phyloP scores from a whole-genome alignment of 2,329 filamentous ascomycete species.

The Arthrocladium fulminans region DNA sequence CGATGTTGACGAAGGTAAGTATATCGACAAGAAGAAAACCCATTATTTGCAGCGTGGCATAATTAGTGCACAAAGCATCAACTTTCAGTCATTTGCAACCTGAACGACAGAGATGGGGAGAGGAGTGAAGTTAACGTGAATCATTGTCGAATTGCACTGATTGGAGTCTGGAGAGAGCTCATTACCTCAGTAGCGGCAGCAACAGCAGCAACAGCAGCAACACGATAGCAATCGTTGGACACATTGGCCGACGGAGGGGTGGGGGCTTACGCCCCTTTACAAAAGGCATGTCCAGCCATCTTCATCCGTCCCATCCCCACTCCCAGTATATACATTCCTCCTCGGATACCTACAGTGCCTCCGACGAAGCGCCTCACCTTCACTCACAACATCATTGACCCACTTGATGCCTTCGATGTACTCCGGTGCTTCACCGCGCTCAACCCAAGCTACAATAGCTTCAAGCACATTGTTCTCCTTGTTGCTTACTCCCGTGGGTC shows the following conservation, averaged over 20 bases:
- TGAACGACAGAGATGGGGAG: too few species aligned
- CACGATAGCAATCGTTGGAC: not conserved
- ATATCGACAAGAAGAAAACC: too few species aligned
- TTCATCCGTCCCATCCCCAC: not conserved
- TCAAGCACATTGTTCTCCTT: constrained; percentile 39
- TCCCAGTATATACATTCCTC: not conserved
- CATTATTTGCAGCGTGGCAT: too few species aligned
- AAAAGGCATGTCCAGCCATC: not conserved
- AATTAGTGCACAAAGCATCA: too few species aligned
- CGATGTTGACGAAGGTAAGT: too few species aligned
- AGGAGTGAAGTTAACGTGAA: too few species aligned
- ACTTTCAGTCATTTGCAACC: too few species aligned
- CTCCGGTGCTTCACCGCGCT: constrained; percentile 33
- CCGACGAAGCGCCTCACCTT: constrained; percentile 36
- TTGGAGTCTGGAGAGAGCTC: too few species aligned
- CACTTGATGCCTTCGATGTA: constrained; percentile 39
- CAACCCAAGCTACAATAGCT: constrained; percentile 43
- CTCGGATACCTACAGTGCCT: constrained; percentile 38
- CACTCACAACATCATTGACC: constrained; percentile 30
- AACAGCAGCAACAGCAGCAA: not conserved
- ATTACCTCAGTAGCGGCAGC: not conserved
- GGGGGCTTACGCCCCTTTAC: too few species aligned
- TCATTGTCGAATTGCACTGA: too few species aligned
- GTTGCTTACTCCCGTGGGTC: constrained; percentile 16
- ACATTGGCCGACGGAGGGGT: too few species aligned